phyloP scores from a whole-genome alignment of 345 rosid species.

The Camelina sativa region DNA sequence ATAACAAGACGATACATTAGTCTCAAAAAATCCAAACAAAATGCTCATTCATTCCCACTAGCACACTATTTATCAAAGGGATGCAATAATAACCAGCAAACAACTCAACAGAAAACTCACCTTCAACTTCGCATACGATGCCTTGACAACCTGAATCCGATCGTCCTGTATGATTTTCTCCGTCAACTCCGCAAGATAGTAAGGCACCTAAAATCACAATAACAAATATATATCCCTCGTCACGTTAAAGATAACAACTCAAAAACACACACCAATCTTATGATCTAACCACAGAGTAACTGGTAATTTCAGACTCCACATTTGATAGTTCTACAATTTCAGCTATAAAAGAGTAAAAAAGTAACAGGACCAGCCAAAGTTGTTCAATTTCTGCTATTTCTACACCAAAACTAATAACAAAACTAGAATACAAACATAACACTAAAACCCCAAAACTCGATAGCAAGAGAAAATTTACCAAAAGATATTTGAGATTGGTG shows the following conservation, averaged over 20 bases:
- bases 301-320: neutral
- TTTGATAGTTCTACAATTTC: neutral
- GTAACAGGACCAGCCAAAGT: neutral
- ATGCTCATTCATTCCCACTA: neutral
- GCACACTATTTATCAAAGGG: constrained; percentile 18
- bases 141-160: constrained; percentile 64
- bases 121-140: constrained; percentile 70
- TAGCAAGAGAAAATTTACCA: constrained; percentile 53
- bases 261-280: constrained; percentile 17
- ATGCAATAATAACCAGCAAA: neutral
- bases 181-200: constrained; percentile 76
- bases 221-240: neutral
- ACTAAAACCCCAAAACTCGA: neutral
- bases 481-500: constrained; percentile 73
- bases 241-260: neutral
- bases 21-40: neutral
- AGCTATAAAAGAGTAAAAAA: neutral
- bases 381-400: neutral
- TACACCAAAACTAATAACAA: constrained; percentile 7
- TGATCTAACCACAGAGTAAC: neutral
- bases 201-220: constrained; percentile 63
- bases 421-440: neutral
- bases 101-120: constrained; percentile 43
- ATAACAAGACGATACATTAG: constrained; percentile 4
- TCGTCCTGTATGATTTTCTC: constrained; percentile 70